Base-by-base conservation (phyloP, 306 rosid genomes). In the Citrullus colocynthis region DNA sequence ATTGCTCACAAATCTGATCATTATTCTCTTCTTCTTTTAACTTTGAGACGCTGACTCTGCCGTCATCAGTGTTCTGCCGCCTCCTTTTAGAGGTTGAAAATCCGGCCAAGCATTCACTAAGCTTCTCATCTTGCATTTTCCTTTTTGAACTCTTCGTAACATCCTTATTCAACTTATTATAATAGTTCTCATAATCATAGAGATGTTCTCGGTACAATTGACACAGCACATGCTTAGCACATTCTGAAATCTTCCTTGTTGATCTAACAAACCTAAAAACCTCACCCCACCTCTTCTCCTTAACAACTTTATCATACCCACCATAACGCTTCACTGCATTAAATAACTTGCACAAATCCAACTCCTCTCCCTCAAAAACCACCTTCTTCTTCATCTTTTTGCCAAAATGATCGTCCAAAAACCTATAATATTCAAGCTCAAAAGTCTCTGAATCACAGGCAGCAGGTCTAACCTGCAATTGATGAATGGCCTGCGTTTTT, bases 1-100 rank as follows among this genome's bases (percentile, higher is more conserved):
- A 95, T 60, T 95, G 98, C 78, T 92, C 96, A 18, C 98, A 95
- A 74, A 90, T 92, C 87, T 95, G 98, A 87, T 92, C 96, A 67
- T 81, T 93, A 52, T 87, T 87, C 79, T 87, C 95, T 63, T 83
- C 78, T 56, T 82, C 85, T 79, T 52, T 78, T 24, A 54, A 82
- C 82, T 85, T 85, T 41, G 79, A 6, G 69, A 62, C 84, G 84
- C 87, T 90, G 58, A 39, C 81, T 83, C 85, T 83, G 55, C 78
- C 87, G 76, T 85, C 78, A n/a, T 77, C 86, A 3, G 71, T 81
- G 84, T 76, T 81, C 71, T 8, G 78, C 48, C 84, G 83, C 79
- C 86, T 89, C 88, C 82, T 89, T 88, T 89, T 92, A 4, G 88
- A 86, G 9, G 78, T 85, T 14, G 81, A 76, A 59, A 70, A 70